These are phyloP conservation scores for Ocimum tenuiflorum DNA, from an alignment of 257 asterid genomes.

Conservation along the genomic window DNA sequence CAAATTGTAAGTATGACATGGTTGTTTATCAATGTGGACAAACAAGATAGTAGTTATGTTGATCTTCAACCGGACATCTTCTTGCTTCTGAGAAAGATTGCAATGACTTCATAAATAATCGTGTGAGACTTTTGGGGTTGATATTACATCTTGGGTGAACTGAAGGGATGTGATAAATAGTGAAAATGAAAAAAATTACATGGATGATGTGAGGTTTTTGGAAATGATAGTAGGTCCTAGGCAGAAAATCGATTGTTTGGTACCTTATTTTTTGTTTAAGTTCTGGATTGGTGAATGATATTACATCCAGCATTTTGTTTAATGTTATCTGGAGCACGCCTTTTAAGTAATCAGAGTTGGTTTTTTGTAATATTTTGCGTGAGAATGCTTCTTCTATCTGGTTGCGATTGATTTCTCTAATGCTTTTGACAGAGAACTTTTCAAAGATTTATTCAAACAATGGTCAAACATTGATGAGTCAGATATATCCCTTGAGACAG, in stretches of 20 bases:
- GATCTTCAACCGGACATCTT: background rate
- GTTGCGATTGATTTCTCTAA: conserved; percentile 1
- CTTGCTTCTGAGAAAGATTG: background rate
- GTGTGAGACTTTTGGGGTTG: background rate
- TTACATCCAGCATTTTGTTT: background rate
- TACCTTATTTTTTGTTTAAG: background rate
- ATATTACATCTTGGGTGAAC: background rate
- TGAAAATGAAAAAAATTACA: too few relatives aligned
- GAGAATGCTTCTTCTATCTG: background rate
- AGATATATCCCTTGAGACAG: conserved; percentile 62
- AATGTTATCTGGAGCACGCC: background rate
- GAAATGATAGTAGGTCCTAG: too few relatives aligned
- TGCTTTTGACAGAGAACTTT: conserved; percentile 55
- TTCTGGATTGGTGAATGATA: too few relatives aligned
- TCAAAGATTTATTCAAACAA: conserved; percentile 74
- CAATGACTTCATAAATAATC: background rate
- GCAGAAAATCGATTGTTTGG: too few relatives aligned
- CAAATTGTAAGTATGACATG: background rate
- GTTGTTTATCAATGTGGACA: background rate
- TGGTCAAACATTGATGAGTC: conserved; percentile 75
- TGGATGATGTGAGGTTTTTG: too few relatives aligned
- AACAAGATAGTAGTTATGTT: background rate
- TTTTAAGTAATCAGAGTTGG: background rate
- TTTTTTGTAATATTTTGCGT: background rate
- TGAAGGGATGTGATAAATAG: too few relatives aligned